phyloP scores from a whole-genome alignment of 2,329 filamentous ascomycete genomes.

The Fusarium fujikuroi region DNA sequence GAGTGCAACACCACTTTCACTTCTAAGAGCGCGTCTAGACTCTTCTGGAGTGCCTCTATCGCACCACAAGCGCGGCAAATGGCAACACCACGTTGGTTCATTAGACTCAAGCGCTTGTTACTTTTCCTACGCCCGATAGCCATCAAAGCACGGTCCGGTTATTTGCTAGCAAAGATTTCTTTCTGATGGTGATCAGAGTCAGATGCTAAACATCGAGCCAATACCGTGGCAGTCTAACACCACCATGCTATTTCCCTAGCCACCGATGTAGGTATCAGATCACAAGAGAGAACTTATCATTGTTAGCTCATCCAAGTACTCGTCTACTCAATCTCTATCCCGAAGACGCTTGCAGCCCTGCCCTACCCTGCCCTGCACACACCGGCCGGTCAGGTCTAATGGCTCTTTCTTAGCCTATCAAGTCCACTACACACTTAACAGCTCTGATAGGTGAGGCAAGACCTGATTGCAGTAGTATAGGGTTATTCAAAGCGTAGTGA shows the following conservation, averaged over 20 bases:
- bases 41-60: constrained; percentile 36
- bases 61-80: constrained; percentile 30
- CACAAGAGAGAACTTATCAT: not conserved
- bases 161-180: not conserved
- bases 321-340: not conserved
- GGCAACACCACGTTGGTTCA: constrained; percentile 29
- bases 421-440: not conserved
- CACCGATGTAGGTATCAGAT: constrained; percentile 2
- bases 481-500: not conserved
- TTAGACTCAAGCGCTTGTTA: constrained; percentile 10
- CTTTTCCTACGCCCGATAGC: not conserved
- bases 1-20: constrained; percentile 3
- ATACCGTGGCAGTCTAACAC: not conserved
- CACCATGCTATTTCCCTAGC: not conserved
- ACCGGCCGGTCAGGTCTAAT: not conserved
- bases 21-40: constrained; percentile 28
- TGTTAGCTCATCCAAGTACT: not conserved
- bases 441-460: not conserved
- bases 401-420: not conserved
- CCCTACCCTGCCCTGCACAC: not conserved
- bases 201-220: not conserved
- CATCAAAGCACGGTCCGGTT: not conserved
- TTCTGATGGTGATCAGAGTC: not conserved
- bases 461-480: not conserved
- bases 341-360: not conserved